These are phyloP conservation scores for Fusarium neocosmosporiellum DNA, from an alignment of 2,329 filamentous ascomycete genomes.

Conservation along the genomic window DNA sequence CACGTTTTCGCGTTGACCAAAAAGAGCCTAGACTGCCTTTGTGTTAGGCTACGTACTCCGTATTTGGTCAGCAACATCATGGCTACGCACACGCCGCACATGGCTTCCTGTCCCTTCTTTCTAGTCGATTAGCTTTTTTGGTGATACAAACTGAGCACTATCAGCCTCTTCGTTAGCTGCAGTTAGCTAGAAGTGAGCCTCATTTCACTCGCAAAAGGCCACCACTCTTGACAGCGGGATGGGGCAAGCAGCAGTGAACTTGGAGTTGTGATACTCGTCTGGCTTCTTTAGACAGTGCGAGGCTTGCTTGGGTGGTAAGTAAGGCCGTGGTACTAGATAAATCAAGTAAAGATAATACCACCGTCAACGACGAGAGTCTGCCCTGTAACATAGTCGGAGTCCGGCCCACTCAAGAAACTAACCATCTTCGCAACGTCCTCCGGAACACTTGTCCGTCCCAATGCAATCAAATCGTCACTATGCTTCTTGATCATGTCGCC, in stretches of 20 bases:
- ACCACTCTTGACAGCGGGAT: not conserved
- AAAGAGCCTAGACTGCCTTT: not conserved
- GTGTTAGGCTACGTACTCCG: not conserved
- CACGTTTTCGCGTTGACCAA: not conserved
- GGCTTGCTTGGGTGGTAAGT: not conserved
- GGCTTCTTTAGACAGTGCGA: not conserved
- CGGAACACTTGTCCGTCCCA: conserved; percentile 68
- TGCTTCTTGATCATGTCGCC: conserved; percentile 68
- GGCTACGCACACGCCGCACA: not conserved
- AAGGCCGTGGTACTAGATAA: not conserved
- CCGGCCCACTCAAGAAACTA: conserved; percentile 68
- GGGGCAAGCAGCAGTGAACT: not conserved
- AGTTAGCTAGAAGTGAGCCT: not conserved
- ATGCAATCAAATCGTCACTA: conserved; percentile 62
- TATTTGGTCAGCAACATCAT: not conserved
- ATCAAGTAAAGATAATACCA: conserved; percentile 62
- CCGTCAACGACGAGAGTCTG: conserved; percentile 73
- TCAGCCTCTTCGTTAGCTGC: not conserved
- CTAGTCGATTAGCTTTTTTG: not conserved
- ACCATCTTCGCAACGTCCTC: conserved; percentile 73
- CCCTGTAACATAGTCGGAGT: conserved; percentile 73
- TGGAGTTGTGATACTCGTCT: too few species aligned
- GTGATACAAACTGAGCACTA: not conserved
- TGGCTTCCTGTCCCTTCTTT: too few species aligned
- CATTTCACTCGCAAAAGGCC: not conserved